Conservation (phyloP, 1,284 basidiomycete species). For the Ceratobasidium sp. region DNA sequence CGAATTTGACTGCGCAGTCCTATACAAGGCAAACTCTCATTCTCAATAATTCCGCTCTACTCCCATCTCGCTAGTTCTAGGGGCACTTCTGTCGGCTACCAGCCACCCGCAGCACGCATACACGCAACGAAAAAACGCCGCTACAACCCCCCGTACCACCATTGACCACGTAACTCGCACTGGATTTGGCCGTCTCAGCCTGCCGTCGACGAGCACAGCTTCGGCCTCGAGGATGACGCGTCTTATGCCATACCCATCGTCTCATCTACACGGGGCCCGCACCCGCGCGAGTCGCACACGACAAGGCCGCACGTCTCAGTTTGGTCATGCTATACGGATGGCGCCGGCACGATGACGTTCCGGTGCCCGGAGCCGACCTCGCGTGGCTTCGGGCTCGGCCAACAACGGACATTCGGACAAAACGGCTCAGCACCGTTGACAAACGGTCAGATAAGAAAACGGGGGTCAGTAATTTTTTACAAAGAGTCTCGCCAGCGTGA, state of each 20-base stretch:
- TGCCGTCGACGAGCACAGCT: not conserved
- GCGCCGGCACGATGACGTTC: not conserved
- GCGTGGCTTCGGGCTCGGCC: slow-evolving; percentile 12
- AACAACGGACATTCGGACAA: not conserved
- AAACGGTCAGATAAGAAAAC: not conserved
- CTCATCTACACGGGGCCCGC: slow-evolving; percentile 8
- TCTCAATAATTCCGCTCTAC: not conserved
- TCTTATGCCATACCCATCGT: not conserved
- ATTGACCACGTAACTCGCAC: not conserved
- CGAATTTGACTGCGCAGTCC: not conserved
- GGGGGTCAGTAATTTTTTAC: not conserved
- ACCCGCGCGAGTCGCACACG: not conserved
- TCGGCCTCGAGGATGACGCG: not conserved
- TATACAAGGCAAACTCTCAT: not conserved
- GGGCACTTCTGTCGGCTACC: not conserved
- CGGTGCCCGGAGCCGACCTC: slow-evolving; percentile 9
- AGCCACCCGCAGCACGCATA: slow-evolving; percentile 1
- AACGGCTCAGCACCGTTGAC: not conserved
- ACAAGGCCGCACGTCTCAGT: not conserved
- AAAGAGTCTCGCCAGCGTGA: not conserved
- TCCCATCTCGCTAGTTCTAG: too few species aligned
- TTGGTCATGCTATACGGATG: not conserved
- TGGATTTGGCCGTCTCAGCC: not conserved
- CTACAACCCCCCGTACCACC: too few species aligned
- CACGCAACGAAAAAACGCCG: not conserved